These are phyloP conservation scores for Pistacia atlantica DNA, from an alignment of 345 rosid genomes.

Conservation along the genomic window DNA sequence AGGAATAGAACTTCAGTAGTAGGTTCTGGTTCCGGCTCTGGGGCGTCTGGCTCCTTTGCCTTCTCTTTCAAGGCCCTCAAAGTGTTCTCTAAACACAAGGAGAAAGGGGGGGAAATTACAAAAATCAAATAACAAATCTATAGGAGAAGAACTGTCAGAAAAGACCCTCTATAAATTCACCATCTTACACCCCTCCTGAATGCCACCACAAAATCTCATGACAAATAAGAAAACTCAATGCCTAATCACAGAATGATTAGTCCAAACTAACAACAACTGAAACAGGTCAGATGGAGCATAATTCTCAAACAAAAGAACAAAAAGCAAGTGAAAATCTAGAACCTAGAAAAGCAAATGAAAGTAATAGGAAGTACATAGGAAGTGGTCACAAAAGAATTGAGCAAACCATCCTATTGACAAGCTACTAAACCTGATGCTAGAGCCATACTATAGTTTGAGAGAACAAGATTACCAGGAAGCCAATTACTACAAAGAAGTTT, in stretches of 20 bases:
- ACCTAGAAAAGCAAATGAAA: background rate
- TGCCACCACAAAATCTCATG: background rate
- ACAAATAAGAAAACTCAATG: background rate
- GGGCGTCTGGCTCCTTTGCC: slow-evolving; percentile 64
- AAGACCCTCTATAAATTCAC: background rate
- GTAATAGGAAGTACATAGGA: background rate
- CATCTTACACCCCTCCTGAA: background rate
- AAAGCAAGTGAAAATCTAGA: background rate
- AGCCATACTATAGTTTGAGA: background rate
- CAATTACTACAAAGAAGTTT: background rate
- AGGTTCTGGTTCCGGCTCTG: slow-evolving; percentile 93
- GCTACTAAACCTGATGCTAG: no score
- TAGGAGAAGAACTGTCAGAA: background rate
- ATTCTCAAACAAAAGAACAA: background rate
- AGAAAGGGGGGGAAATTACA: background rate
- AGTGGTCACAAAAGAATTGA: no score
- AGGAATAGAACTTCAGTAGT: slow-evolving; percentile 94
- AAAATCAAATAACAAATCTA: background rate
- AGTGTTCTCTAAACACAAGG: slow-evolving; percentile 50
- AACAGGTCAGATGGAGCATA: background rate
- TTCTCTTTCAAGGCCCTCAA: slow-evolving; percentile 69
- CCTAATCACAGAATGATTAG: background rate
- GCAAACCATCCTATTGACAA: no score
- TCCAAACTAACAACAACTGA: background rate
- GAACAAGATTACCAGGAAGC: background rate